These are phyloP conservation scores for Juncus inflexus DNA, from an alignment of 176 grass and related monocot genomes.

Conservation along the genomic window DNA sequence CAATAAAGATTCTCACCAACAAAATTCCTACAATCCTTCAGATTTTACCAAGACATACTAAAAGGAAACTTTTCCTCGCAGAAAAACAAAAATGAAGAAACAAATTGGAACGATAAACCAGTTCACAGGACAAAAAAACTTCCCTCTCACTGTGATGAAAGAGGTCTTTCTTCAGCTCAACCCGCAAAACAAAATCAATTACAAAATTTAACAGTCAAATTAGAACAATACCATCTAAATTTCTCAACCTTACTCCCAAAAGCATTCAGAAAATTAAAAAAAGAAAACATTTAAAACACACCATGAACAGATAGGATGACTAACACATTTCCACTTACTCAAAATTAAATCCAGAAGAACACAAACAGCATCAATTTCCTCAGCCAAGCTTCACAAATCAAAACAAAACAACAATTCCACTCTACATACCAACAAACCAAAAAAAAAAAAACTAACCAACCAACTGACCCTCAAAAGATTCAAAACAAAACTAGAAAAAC, in stretches of 20 bases:
- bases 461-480: not conserved
- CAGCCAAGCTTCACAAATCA: not conserved
- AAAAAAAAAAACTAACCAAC: no score
- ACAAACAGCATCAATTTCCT: not conserved
- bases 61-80: not conserved
- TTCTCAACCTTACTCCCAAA: not conserved
- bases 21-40: slow-evolving; percentile 13
- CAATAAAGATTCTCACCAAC: not conserved
- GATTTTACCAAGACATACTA: not conserved
- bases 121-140: not conserved
- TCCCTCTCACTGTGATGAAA: not conserved
- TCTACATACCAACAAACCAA: slow-evolving; percentile 4
- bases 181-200: not conserved
- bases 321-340: no score
- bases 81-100: not conserved
- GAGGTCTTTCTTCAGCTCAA: not conserved
- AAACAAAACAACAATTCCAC: slow-evolving; percentile 15
- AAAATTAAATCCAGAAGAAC: not conserved
- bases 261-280: not conserved
- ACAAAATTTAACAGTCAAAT: not conserved
- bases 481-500: not conserved
- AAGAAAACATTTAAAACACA: slow-evolving; percentile 2
- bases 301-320: not conserved
- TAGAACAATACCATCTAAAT: not conserved
- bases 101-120: not conserved